These are phyloP conservation scores for Neohortaea acidophila DNA, from an alignment of 495 filamentous ascomycete species.

Conservation along the genomic window DNA sequence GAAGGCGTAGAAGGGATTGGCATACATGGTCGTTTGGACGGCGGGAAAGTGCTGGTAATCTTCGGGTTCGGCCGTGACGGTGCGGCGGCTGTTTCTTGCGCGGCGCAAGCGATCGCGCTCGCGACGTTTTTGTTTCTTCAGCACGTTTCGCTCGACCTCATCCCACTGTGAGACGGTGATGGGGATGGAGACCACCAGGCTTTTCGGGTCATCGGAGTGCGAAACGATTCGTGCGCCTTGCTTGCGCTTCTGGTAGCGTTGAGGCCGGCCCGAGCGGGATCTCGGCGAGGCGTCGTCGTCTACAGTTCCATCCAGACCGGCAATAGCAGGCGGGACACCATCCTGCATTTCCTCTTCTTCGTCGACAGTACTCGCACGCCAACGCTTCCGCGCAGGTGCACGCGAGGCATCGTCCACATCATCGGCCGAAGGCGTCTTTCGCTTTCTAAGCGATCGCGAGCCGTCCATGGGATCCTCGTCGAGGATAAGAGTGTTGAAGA, in stretches of 20 bases:
- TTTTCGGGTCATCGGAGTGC: slow-evolving; percentile 22
- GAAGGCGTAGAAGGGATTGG: slow-evolving; percentile 64
- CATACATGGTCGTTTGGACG: slow-evolving; percentile 39
- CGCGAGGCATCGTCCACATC: slow-evolving; percentile 34
- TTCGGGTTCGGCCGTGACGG: slow-evolving; percentile 19
- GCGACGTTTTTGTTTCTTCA: slow-evolving; percentile 34
- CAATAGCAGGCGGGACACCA: background rate
- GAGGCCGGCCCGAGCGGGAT: slow-evolving; percentile 16
- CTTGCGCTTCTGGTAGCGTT: slow-evolving; percentile 12
- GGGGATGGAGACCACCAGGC: slow-evolving; percentile 43
- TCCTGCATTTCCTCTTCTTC: slow-evolving; percentile 3
- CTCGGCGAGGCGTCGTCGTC: slow-evolving; percentile 12
- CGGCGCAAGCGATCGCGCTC: slow-evolving; percentile 25
- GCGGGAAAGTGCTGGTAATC: slow-evolving; percentile 34
- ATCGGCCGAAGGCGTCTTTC: slow-evolving; percentile 51
- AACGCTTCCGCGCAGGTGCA: slow-evolving; percentile 24
- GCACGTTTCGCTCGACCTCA: slow-evolving; percentile 39
- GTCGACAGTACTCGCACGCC: slow-evolving; percentile 3
- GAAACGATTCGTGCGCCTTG: slow-evolving; percentile 7
- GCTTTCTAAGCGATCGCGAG: slow-evolving; percentile 71
- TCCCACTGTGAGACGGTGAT: slow-evolving; percentile 43
- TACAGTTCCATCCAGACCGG: slow-evolving; percentile 1
- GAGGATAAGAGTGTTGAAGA: slow-evolving; percentile 66
- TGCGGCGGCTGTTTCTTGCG: slow-evolving; percentile 16
- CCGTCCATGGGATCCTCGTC: slow-evolving; percentile 75